These are phyloP conservation scores for Fusarium torulosum DNA, from an alignment of 2,329 filamentous ascomycete genomes.

Conservation along the genomic window DNA sequence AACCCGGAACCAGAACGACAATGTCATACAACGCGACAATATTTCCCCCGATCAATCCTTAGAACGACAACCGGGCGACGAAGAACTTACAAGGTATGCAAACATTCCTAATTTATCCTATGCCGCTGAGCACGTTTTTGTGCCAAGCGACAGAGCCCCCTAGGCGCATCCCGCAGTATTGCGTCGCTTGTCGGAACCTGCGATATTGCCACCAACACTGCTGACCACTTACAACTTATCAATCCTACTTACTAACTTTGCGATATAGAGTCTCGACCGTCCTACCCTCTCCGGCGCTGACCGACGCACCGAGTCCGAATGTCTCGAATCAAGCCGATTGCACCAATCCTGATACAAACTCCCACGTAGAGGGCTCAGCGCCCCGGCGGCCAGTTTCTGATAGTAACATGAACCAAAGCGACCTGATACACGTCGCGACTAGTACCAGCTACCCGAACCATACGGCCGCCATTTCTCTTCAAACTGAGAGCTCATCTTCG, in stretches of 20 bases:
- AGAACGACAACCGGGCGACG: slow-evolving; percentile 23
- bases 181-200: slow-evolving; percentile 5
- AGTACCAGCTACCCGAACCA: slow-evolving; percentile 10
- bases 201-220: slow-evolving; percentile 9
- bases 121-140: not conserved
- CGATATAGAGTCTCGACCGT: slow-evolving; percentile 51
- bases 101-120: not conserved
- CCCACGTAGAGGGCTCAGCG: slow-evolving; percentile 20
- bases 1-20: slow-evolving; percentile 31
- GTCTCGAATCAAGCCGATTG: slow-evolving; percentile 53
- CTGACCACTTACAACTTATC: slow-evolving; percentile 7
- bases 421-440: slow-evolving; percentile 16
- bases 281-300: slow-evolving; percentile 73
- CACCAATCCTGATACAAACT: slow-evolving; percentile 45
- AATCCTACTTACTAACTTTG: slow-evolving; percentile 37
- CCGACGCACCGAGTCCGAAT: slow-evolving; percentile 68
- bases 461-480: slow-evolving; percentile 7
- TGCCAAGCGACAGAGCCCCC: not conserved
- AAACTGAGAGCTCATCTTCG: slow-evolving; percentile 6
- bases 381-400: slow-evolving; percentile 15
- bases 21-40: slow-evolving; percentile 22
- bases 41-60: slow-evolving; percentile 12
- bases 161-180: slow-evolving; percentile 15
- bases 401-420: slow-evolving; percentile 26
- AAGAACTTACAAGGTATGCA: slow-evolving; percentile 30